phyloP scores from a whole-genome alignment of 108 stramenopile genomes.

The Conticribra guillardii region DNA sequence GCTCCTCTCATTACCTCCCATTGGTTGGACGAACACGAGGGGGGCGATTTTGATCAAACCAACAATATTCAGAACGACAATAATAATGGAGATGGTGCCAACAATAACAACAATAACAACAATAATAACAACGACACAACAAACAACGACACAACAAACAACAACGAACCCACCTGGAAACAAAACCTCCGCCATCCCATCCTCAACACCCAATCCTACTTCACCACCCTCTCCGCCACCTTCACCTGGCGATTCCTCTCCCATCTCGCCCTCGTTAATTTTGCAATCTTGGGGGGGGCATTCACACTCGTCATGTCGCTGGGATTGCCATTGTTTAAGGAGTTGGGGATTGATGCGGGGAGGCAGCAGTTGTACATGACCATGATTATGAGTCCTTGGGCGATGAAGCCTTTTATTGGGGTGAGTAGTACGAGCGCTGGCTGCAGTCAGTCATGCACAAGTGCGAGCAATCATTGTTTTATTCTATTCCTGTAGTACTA shows the following conservation, averaged over 20 bases:
- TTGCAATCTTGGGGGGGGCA: slow-evolving; percentile 32
- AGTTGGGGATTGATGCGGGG: slow-evolving; percentile 43
- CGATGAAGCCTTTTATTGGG: slow-evolving; percentile 57
- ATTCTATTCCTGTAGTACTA: too few relatives aligned
- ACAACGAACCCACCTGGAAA: neutral
- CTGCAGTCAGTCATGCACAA: too few relatives aligned
- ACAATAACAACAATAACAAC: neutral
- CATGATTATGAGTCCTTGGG: slow-evolving; percentile 44
- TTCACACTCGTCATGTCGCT: slow-evolving; percentile 46
- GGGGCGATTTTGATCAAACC: neutral
- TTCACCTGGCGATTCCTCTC: slow-evolving; percentile 45
- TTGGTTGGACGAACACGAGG: too few relatives aligned
- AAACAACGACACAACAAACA: slow-evolving; percentile 1
- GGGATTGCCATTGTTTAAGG: slow-evolving; percentile 44
- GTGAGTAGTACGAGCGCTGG: slow-evolving; percentile 13
- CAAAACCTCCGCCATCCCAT: slow-evolving; percentile 22
- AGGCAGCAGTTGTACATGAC: slow-evolving; percentile 52
- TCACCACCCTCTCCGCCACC: slow-evolving; percentile 22
- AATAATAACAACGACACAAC: neutral
- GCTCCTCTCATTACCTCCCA: slow-evolving; percentile 28
- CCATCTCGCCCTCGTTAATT: slow-evolving; percentile 45
- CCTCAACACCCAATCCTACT: slow-evolving; percentile 35
- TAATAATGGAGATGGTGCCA: too few relatives aligned
- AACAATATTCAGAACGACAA: neutral
- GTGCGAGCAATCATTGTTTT: too few relatives aligned